Base-by-base conservation (phyloP, 352 stramenopile genomes). In the Phytophthora sp. region DNA sequence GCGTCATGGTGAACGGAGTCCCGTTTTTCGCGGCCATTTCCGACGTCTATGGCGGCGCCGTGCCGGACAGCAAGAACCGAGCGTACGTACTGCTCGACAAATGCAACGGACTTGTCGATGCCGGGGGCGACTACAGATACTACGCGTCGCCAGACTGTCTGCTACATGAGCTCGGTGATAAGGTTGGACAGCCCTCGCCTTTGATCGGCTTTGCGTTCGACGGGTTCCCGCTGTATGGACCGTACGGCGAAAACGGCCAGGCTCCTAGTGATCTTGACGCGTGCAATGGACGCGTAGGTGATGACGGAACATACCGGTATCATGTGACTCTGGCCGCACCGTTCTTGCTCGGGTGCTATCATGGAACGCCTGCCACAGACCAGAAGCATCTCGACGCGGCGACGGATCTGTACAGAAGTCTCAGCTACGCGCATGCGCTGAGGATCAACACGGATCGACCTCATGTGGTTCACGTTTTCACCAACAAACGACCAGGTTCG, bases 171-270 rank as follows among this genome's bases (percentile, higher is more conserved):
- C 63, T 93, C 7, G 55, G 69, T 2, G 74, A 74, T 21, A 70
- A 66, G 1, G 24, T 33, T 36, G 68, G 67, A 13, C 59, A 71
- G 8, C 75, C 75, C 0, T 92, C 84, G 2, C 83, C 84, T 18
- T 13, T 93, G 4, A 61, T 95, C 9, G 87, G 87, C 0, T 95
- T 86, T 44, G 84, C 82, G 7, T 69, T 92, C 2, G 87, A 95
- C 36, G 87, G 87, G 0, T 95, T 91, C 46, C 84, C 87, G 15
- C 36, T 95, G 9, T 93, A 92, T 18, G 84, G 82, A 12, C 76
- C 75, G 4, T 89, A 82, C 54, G 70, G 52, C 6, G 79, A 88
- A 38, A 74, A 75, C 21, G 82, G 83, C 2, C 58, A 60, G 5
- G n/a, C 65, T 1, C 79, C 86, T 7, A 79, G 35, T 1, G 80